Evolutionary conservation across 441 rosid genomes (phyloP).

Genomic region (Adansonia rubrostipa): DNA sequence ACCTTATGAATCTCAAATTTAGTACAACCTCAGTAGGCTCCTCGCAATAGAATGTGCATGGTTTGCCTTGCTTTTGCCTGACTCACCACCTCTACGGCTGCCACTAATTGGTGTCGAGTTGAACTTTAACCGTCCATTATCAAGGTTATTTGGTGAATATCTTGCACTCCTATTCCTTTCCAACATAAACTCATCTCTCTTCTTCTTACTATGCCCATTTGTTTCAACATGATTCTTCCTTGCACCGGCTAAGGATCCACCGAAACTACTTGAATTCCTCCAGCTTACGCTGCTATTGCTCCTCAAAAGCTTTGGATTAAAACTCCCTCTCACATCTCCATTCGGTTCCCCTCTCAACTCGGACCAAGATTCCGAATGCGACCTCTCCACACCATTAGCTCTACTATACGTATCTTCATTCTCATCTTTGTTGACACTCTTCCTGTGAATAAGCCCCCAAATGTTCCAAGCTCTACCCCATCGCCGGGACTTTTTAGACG

Average conservation of each 20-base stretch:
- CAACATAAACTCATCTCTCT: conserved; percentile 67
- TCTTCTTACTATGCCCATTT: conserved; percentile 62
- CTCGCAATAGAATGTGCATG: conserved; percentile 91
- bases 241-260: conserved; percentile 49
- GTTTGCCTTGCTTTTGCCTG: conserved; percentile 66
- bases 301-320: conserved; percentile 74
- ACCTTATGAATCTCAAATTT: conserved; percentile 51
- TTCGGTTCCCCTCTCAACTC: conserved; percentile 65
- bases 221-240: conserved; percentile 52
- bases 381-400: conserved; percentile 82
- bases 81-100: conserved; percentile 64
- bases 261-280: conserved; percentile 69
- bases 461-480: conserved; percentile 94
- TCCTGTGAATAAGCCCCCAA: conserved; percentile 76
- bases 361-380: conserved; percentile 91
- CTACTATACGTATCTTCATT: conserved; percentile 80
- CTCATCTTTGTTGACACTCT: conserved; percentile 81
- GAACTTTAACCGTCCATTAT: conserved; percentile 81
- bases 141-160: conserved; percentile 75
- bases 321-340: conserved; percentile 60
- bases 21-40: conserved; percentile 87
- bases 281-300: conserved; percentile 98
- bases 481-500: conserved; percentile 69
- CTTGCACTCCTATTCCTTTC: conserved; percentile 87
- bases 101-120: conserved; percentile 75